Evolutionary conservation across 805 yeast species (phyloP).

Genomic region (Zygosaccharomyces lentus): DNA sequence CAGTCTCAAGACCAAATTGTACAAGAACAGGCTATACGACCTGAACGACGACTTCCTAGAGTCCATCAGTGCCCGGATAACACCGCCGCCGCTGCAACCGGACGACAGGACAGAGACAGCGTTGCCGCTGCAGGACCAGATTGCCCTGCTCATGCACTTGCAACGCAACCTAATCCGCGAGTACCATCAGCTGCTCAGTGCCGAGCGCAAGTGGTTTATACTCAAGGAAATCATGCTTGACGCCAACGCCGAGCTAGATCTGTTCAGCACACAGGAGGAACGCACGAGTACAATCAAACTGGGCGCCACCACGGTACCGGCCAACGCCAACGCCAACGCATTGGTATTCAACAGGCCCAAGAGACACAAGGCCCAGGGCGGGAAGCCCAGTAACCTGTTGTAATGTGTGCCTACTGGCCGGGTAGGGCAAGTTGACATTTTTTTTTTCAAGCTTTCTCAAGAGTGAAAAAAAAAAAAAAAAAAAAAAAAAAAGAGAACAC

Average conservation of each 20-base stretch:
- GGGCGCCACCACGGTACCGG: conserved; percentile 17
- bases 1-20: conserved; percentile 23
- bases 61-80: conserved; percentile 10
- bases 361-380: conserved; percentile 10
- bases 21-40: conserved; percentile 26
- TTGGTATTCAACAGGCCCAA: conserved; percentile 22
- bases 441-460: conserved; percentile 1
- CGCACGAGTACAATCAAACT: conserved; percentile 10
- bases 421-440: background rate
- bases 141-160: conserved; percentile 21
- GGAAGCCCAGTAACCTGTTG: background rate
- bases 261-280: conserved; percentile 26
- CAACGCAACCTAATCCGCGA: conserved; percentile 20
- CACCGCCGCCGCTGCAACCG: background rate
- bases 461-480: background rate
- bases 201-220: conserved; percentile 33
- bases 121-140: conserved; percentile 14
- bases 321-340: conserved; percentile 18
- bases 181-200: conserved; percentile 18
- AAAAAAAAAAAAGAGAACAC: background rate
- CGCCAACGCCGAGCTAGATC: conserved; percentile 33
- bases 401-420: background rate
- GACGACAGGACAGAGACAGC: background rate
- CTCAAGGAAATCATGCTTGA: conserved; percentile 32
- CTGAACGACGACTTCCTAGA: conserved; percentile 29